These are phyloP conservation scores for Trichophyton schoenleinii DNA, from an alignment of 2,329 filamentous ascomycete genomes.

Conservation along the genomic window DNA sequence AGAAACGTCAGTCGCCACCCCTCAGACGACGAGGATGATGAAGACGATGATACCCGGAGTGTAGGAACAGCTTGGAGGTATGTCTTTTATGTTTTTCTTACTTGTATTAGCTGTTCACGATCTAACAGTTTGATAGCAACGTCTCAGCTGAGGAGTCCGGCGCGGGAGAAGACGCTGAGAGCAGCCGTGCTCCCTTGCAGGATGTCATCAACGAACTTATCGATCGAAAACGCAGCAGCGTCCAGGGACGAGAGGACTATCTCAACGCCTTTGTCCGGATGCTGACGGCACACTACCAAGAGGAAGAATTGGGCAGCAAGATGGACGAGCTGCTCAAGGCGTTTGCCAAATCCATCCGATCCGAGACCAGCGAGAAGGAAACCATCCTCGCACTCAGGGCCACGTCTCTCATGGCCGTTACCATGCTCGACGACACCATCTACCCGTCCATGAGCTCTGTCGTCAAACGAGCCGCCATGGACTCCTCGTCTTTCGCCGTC, in stretches of 20 bases:
- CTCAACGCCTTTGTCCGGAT: constrained; percentile 51
- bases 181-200: constrained; percentile 31
- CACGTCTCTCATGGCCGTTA: constrained; percentile 57
- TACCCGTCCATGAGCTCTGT: constrained; percentile 49
- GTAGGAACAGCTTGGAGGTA: constrained; percentile 46
- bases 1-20: constrained; percentile 40
- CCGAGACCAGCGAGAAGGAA: constrained; percentile 56
- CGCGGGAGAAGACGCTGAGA: constrained; percentile 2
- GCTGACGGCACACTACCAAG: constrained; percentile 55
- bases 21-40: constrained; percentile 48
- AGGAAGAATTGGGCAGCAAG: constrained; percentile 47
- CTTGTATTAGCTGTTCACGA: not conserved
- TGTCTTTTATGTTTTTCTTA: not conserved
- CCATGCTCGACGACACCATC: constrained; percentile 50
- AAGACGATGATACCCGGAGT: constrained; percentile 41
- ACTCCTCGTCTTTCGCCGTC: constrained; percentile 50
- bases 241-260: constrained; percentile 54
- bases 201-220: constrained; percentile 59
- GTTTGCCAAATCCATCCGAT: constrained; percentile 58
- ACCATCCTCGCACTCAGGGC: constrained; percentile 58
- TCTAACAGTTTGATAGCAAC: constrained; percentile 31
- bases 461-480: constrained; percentile 52
- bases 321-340: constrained; percentile 51
- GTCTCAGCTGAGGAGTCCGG: constrained; percentile 48
- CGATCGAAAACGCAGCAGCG: constrained; percentile 66